These are phyloP conservation scores for Beta vulgaris DNA, from an alignment of 148 eudicot species.

Conservation along the genomic window DNA sequence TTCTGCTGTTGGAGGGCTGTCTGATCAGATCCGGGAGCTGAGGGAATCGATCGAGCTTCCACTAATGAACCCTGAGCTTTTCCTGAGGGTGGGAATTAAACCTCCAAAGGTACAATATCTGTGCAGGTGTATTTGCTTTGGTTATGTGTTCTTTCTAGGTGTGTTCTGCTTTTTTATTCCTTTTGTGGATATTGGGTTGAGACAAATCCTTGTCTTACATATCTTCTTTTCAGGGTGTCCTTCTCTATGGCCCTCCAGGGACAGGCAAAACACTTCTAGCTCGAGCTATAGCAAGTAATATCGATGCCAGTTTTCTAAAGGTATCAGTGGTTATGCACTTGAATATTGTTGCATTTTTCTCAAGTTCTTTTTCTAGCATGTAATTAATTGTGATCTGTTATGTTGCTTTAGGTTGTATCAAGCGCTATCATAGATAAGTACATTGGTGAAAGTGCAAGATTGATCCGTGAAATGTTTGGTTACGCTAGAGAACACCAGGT, in stretches of 20 bases:
- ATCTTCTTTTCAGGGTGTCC: conserved; percentile 67
- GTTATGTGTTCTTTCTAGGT: neutral
- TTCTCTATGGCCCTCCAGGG: conserved; percentile 98
- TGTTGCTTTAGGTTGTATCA: conserved; percentile 67
- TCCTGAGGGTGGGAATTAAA: conserved; percentile 91
- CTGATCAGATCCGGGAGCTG: conserved; percentile 94
- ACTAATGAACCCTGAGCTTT: conserved; percentile 97
- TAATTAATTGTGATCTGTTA: conserved; percentile 5
- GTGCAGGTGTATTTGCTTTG: neutral
- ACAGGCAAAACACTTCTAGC: conserved; percentile 96
- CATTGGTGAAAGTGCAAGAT: conserved; percentile 97
- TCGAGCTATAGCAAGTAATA: conserved; percentile 97
- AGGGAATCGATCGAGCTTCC: conserved; percentile 97
- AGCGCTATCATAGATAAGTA: conserved; percentile 98
- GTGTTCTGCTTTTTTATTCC: neutral
- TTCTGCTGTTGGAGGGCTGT: conserved; percentile 97
- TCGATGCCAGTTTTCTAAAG: conserved; percentile 94
- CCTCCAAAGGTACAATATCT: conserved; percentile 77
- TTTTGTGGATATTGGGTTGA: neutral
- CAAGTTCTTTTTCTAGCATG: neutral
- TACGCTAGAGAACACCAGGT: conserved; percentile 99
- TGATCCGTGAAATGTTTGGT: conserved; percentile 95
- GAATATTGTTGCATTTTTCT: neutral
- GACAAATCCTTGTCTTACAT: neutral
- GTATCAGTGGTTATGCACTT: conserved; percentile 28